These are phyloP conservation scores for Tuctoria greenei DNA, from an alignment of 176 grass and related monocot species.

Conservation along the genomic window DNA sequence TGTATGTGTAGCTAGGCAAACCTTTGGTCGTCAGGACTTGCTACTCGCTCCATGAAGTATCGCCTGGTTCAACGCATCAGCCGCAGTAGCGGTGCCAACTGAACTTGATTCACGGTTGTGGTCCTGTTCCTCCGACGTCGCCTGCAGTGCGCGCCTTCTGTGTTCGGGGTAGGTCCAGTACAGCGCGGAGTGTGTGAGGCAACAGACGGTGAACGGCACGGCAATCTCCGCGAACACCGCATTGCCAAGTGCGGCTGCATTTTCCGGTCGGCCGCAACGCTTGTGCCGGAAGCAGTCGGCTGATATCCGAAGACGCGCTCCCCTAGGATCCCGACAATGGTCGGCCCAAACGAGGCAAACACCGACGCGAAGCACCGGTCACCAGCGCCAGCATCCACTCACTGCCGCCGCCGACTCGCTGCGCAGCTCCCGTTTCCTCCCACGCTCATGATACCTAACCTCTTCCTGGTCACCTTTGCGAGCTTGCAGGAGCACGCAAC, in stretches of 20 bases:
- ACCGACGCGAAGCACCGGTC: constrained; percentile 50
- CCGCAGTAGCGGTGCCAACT: background rate
- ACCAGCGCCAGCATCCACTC: constrained; percentile 8
- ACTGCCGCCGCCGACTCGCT: background rate
- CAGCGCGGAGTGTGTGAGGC: constrained; percentile 43
- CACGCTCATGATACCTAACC: background rate
- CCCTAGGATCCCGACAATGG: constrained; percentile 56
- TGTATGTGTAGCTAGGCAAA: no score
- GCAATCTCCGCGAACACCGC: constrained; percentile 49
- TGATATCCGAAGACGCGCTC: constrained; percentile 51
- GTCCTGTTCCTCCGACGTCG: background rate
- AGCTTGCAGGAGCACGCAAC: background rate
- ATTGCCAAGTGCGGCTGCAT: constrained; percentile 62
- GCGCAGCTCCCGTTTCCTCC: background rate
- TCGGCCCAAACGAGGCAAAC: constrained; percentile 50
- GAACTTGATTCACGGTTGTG: background rate
- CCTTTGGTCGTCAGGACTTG: background rate
- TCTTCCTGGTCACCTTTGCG: background rate
- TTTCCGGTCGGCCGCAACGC: constrained; percentile 37
- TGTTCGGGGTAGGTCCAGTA: constrained; percentile 56
- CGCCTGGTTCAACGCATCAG: constrained; percentile 12
- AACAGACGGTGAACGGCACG: constrained; percentile 40
- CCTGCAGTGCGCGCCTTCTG: constrained; percentile 39
- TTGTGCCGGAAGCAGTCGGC: constrained; percentile 2
- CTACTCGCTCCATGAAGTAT: background rate